Conservation (phyloP, 257 asterid species). For the Solanum okadae region DNA sequence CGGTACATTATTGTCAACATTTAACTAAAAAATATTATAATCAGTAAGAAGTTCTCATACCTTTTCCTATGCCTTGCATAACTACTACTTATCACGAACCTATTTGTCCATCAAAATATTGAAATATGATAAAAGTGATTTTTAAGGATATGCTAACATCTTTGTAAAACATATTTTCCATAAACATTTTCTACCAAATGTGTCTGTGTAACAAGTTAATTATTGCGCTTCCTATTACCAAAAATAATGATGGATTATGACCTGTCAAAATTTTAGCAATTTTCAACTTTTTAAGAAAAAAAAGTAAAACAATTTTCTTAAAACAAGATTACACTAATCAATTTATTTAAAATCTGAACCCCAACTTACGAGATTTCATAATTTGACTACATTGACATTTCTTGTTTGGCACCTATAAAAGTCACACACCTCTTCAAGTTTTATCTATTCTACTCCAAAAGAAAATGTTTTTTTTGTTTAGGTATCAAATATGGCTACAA, state of each 20-base stretch:
- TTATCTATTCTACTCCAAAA: too few species aligned
- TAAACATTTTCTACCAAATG: not conserved
- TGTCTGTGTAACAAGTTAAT: not conserved
- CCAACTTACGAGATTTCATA: too few species aligned
- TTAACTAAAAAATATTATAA: not conserved
- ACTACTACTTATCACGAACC: not conserved
- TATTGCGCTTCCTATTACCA: not conserved
- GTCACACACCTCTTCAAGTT: too few species aligned
- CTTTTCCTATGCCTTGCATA: not conserved
- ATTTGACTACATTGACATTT: too few species aligned
- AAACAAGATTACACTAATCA: too few species aligned
- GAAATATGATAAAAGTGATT: not conserved
- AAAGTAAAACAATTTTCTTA: too few species aligned
- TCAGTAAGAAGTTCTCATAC: not conserved
- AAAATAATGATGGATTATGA: not conserved
- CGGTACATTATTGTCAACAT: not conserved
- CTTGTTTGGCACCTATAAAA: too few species aligned
- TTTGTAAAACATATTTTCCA: not conserved
- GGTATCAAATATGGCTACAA: too few species aligned
- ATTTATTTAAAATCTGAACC: too few species aligned
- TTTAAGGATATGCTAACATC: not conserved
- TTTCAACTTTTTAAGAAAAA: too few species aligned
- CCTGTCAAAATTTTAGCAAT: too few species aligned
- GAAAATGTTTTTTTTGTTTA: too few species aligned
- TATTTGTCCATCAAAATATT: not conserved